Base-by-base conservation (phyloP, 495 filamentous ascomycete species). In the Aspergillus diversus region DNA sequence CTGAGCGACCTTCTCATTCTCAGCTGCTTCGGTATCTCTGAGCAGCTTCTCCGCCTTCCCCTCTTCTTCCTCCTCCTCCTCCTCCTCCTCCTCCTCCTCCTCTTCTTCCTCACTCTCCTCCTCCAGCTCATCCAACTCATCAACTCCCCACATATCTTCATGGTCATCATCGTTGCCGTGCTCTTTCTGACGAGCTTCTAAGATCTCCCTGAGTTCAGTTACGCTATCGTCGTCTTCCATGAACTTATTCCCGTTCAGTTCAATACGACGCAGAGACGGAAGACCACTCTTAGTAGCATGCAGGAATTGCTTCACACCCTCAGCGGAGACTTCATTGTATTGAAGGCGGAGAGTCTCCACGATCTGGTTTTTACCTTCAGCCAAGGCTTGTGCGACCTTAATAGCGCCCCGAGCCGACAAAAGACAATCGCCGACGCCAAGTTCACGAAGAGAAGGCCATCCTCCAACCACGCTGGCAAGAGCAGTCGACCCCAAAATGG, bases 211-310 rank as follows among this genome's bases (percentile, higher is more conserved):
- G 49, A 89, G 69, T 8, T 77, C 79, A 50, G 75, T 75, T 15
- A 88, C 83, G 49, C 82, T 81, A 33, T 82, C 74, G 65, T 97
- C 94, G 2, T 96, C 93, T 73, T 97, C 93, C 7, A 81, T 80
- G 67, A 99, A 97, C 68, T 90, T 93, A 80, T 99, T 99, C 43
- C 95, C 95, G 73, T 99, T 98, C 63, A 99, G 79, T 73, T 99
- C 95, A 61, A 97, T 85, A 65, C 92, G 88, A 75, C 87, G 87
- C 63, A 97, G 77, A 31, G 81, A 80, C 0, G 89, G 90, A n/a
- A 97, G 80, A 0, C 74, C 75, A 15, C 81, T 79, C 71, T 87
- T 84, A 13, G 85, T 82, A 1, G 89, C 89, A 33, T 84, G 78
- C 21, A 87, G 81, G 53, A 99, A 78, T 5, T 81, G 83, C 72